Percentiles rank a stretch among this genome's conserved stretches.
Evolutionary conservation across 176 grass and related monocot species (phyloP).

Genomic region (Bolboschoenus planiculmis): DNA sequence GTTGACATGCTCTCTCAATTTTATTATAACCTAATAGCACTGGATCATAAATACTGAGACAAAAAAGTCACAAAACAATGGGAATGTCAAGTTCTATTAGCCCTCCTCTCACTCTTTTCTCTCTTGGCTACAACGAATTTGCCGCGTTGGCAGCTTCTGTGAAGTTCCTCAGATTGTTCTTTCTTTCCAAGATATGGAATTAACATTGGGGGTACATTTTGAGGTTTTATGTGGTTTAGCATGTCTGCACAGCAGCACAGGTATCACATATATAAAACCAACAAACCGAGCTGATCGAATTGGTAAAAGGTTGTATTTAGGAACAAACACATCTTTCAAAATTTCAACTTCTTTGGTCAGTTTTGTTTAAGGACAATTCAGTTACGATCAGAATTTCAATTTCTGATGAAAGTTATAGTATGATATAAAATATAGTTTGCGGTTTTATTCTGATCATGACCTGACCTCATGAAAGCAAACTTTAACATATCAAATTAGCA

Average conservation of each 20-base stretch:
- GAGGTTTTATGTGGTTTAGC: slow-evolving; percentile 33
- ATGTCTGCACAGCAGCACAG: slow-evolving; percentile 68
- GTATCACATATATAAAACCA: slow-evolving; percentile 57
- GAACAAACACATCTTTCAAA: not conserved
- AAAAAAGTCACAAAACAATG: not conserved
- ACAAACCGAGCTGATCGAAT: slow-evolving; percentile 37
- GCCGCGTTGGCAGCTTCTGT: no score
- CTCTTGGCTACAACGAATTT: no score
- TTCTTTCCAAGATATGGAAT: not conserved
- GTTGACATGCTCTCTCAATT: not conserved
- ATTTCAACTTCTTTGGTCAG: not conserved
- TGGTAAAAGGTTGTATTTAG: not conserved
- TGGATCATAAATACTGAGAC: not conserved
- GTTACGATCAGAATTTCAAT: not conserved
- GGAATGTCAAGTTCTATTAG: not conserved
- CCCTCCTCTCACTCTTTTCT: no score
- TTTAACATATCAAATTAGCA: not conserved
- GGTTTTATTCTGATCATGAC: not conserved
- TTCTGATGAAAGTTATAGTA: not conserved
- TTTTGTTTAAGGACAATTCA: not conserved
- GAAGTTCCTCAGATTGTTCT: not conserved
- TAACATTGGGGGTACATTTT: not conserved
- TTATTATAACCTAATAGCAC: not conserved
- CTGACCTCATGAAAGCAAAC: not conserved
- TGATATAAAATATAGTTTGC: not conserved